Evolutionary conservation across 1,284 basidiomycete genomes (phyloP).

Genomic region (Apiotrichum siamense): DNA sequence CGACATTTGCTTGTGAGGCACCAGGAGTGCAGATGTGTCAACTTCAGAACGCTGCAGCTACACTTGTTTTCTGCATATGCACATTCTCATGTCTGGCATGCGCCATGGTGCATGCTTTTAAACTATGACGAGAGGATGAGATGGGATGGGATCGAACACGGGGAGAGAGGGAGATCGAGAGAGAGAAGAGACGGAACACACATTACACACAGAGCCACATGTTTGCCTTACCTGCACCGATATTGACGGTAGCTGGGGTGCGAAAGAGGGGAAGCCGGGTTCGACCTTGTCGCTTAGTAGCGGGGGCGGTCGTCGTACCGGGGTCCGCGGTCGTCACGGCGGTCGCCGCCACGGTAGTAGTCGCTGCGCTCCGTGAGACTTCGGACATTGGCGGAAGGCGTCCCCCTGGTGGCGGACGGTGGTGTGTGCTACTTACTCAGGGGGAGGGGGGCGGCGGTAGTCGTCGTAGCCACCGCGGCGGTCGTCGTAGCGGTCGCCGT

Average conservation of each 20-base stretch:
- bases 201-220: neutral
- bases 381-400: too few relatives aligned
- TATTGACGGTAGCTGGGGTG: neutral
- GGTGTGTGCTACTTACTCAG: conserved; percentile 18
- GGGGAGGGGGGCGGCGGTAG: conserved; percentile 48
- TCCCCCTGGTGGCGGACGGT: too few relatives aligned
- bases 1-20: too few relatives aligned
- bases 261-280: too few relatives aligned
- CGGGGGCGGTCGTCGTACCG: conserved; percentile 33
- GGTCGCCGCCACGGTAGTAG: conserved; percentile 15
- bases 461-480: conserved; percentile 50
- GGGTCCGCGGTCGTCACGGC: conserved; percentile 22
- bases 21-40: too few relatives aligned
- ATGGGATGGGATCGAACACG: neutral
- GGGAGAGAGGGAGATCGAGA: neutral
- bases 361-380: conserved; percentile 5
- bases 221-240: neutral
- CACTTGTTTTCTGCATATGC: too few relatives aligned
- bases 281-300: conserved; percentile 20
- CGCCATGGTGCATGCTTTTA: too few relatives aligned
- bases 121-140: too few relatives aligned
- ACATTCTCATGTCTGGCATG: too few relatives aligned
- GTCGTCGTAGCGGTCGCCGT: conserved; percentile 45
- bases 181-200: neutral
- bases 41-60: too few relatives aligned